Conservation (phyloP, 768 basidiomycete genomes). For the Panaeolus papilionaceus region DNA sequence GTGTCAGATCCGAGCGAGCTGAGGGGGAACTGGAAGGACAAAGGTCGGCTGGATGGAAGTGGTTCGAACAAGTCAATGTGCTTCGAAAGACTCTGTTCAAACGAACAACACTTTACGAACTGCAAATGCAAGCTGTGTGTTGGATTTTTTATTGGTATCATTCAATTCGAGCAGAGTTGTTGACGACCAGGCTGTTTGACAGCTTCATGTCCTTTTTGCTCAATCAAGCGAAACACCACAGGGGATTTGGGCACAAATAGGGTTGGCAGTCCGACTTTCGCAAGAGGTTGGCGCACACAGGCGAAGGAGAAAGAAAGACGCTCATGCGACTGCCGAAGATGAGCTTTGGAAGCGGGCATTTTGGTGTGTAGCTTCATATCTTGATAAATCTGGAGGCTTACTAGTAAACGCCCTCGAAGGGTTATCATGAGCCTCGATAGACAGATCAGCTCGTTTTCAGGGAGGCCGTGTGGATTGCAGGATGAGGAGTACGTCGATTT, state of each 20-base stretch:
- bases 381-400: not conserved
- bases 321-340: conserved; percentile 50
- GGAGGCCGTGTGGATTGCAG: conserved; percentile 70
- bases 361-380: conserved; percentile 40
- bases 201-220: conserved; percentile 57
- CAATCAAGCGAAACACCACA: conserved; percentile 56
- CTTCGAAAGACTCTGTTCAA: conserved; percentile 60
- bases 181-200: conserved; percentile 41
- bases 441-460: conserved; percentile 50
- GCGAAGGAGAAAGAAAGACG: conserved; percentile 31
- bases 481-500: conserved; percentile 65
- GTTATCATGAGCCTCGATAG: conserved; percentile 54
- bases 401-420: conserved; percentile 33
- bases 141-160: conserved; percentile 4
- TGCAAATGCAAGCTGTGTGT: conserved; percentile 64
- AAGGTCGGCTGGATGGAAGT: conserved; percentile 59
- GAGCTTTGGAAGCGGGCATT: conserved; percentile 74
- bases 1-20: conserved; percentile 46
- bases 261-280: conserved; percentile 66
- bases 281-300: conserved; percentile 76
- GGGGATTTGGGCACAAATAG: conserved; percentile 65
- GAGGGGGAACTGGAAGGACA: conserved; percentile 35
- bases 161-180: not conserved
- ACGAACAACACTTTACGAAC: conserved; percentile 67
- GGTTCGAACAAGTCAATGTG: conserved; percentile 61